phyloP scores from a whole-genome alignment of 75 land plant genomes.

The Pinus albicaulis region DNA sequence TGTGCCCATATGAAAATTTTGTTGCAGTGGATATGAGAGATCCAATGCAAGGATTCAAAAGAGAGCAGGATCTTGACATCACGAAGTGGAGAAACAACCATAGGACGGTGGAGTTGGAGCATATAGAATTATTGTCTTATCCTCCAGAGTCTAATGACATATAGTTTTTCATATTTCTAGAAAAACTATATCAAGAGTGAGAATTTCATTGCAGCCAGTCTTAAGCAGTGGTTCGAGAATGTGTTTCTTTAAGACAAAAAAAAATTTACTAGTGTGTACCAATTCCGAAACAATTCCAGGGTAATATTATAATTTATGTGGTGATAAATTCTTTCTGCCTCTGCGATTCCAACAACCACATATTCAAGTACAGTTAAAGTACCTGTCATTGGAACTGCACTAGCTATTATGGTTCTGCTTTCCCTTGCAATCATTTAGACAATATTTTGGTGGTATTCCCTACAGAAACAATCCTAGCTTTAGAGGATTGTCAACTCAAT shows the following conservation, averaged over 20 bases:
- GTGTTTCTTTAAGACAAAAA: constrained; percentile 37
- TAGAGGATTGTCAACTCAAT: constrained; percentile 38
- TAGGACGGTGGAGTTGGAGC: constrained; percentile 38
- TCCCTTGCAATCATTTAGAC: constrained; percentile 26
- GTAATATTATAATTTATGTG: constrained; percentile 60
- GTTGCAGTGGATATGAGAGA: constrained; percentile 23
- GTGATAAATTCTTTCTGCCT: constrained; percentile 23
- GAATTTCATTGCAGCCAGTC: constrained; percentile 49
- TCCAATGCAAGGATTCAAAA: constrained; percentile 44
- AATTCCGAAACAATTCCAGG: constrained; percentile 40
- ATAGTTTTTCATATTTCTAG: constrained; percentile 29
- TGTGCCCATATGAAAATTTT: constrained; percentile 52
- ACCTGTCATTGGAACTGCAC: constrained; percentile 18
- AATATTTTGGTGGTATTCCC: constrained; percentile 48
- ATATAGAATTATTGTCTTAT: constrained; percentile 45
- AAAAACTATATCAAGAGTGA: constrained; percentile 35
- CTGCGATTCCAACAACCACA: background rate
- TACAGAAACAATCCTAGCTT: constrained; percentile 42
- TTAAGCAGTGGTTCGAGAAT: constrained; percentile 56
- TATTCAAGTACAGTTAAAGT: constrained; percentile 3
- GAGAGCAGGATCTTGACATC: constrained; percentile 26
- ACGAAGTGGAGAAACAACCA: constrained; percentile 30
- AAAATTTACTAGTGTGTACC: constrained; percentile 47
- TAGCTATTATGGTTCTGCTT: constrained; percentile 28
- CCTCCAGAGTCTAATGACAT: constrained; percentile 30